These are phyloP conservation scores for Leccinum subgranulosum DNA, from an alignment of 768 basidiomycete species.

Conservation along the genomic window DNA sequence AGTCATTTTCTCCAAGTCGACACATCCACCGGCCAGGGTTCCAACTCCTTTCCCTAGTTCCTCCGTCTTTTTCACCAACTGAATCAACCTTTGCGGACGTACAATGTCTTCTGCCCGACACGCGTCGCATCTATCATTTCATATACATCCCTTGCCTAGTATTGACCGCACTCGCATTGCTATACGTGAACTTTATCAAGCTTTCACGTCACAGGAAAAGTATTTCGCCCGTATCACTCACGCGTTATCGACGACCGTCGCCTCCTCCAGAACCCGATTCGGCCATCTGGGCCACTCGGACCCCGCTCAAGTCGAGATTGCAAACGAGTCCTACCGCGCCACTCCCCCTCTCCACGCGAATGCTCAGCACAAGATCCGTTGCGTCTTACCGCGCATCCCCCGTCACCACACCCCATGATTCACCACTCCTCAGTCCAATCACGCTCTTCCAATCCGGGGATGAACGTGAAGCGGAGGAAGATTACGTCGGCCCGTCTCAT, in stretches of 20 bases:
- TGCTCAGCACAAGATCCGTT: constrained; percentile 32
- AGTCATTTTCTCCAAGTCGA: constrained; percentile 77
- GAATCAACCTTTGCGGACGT: constrained; percentile 53
- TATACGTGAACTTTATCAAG: constrained; percentile 40
- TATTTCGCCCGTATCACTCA: constrained; percentile 34
- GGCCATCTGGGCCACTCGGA: constrained; percentile 39
- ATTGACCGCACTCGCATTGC: constrained; percentile 48
- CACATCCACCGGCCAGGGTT: constrained; percentile 79
- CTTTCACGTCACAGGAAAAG: constrained; percentile 12
- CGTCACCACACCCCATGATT: constrained; percentile 35
- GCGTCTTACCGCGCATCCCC: constrained; percentile 42
- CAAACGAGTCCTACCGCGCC: constrained; percentile 39
- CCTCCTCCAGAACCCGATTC: constrained; percentile 33
- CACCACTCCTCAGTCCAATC: constrained; percentile 38
- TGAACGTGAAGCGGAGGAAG: constrained; percentile 42
- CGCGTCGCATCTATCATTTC: constrained; percentile 53
- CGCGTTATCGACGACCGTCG: constrained; percentile 23
- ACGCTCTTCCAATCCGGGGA: constrained; percentile 39
- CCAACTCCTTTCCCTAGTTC: constrained; percentile 73
- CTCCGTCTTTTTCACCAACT: constrained; percentile 28
- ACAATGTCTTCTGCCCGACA: constrained; percentile 81
- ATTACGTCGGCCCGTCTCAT: constrained; percentile 46
- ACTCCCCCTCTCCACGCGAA: constrained; percentile 40
- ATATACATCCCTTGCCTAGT: constrained; percentile 65
- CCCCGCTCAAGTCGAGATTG: constrained; percentile 37